These are phyloP conservation scores for Falciphora oryzae DNA, from an alignment of 2,329 filamentous ascomycete genomes.

Conservation along the genomic window DNA sequence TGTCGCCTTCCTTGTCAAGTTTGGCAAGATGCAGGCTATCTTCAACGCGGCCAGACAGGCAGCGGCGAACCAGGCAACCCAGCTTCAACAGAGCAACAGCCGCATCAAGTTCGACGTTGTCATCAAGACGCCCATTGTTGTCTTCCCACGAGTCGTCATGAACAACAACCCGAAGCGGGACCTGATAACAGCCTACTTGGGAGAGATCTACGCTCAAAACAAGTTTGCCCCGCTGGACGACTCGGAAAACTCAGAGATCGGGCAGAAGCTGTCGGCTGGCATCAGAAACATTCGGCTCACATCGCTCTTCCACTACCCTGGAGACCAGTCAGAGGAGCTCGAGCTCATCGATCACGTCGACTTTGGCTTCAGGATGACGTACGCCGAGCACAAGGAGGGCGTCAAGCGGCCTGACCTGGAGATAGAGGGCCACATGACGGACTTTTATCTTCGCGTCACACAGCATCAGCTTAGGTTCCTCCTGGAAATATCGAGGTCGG, in stretches of 20 bases:
- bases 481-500: constrained; percentile 78
- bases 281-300: constrained; percentile 89
- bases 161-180: constrained; percentile 69
- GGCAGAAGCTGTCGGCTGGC: constrained; percentile 85
- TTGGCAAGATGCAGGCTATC: constrained; percentile 98
- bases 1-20: constrained; percentile 95
- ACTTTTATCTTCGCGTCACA: constrained; percentile 83
- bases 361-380: constrained; percentile 84
- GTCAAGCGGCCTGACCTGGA: constrained; percentile 83
- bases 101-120: constrained; percentile 92
- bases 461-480: constrained; percentile 89
- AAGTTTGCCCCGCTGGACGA: constrained; percentile 83
- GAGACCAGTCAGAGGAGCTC: constrained; percentile 71
- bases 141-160: constrained; percentile 77
- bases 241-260: constrained; percentile 62
- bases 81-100: constrained; percentile 83
- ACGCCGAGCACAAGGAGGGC: constrained; percentile 76
- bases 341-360: constrained; percentile 98
- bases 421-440: constrained; percentile 85
- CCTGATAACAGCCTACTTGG: constrained; percentile 83
- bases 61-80: constrained; percentile 86
- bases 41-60: constrained; percentile 96
- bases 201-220: constrained; percentile 96
- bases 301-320: constrained; percentile 77
- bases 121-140: constrained; percentile 90